These are phyloP conservation scores for Backusella psychrophila DNA, from an alignment of 192 early-diverging fungal species.

Conservation along the genomic window DNA sequence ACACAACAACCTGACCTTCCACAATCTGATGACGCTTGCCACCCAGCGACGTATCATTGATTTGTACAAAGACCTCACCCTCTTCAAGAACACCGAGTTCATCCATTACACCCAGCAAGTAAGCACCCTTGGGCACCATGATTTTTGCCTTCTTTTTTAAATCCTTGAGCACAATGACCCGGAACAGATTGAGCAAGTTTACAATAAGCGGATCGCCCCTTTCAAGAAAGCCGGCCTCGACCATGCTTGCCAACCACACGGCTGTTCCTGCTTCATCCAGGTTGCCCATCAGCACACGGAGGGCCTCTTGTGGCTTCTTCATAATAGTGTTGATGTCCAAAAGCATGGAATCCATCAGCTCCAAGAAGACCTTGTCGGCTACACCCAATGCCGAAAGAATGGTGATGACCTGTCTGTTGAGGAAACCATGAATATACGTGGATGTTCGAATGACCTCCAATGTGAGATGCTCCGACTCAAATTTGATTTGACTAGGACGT, in stretches of 20 bases:
- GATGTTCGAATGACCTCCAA: slow-evolving; percentile 63
- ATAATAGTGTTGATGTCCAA: slow-evolving; percentile 37
- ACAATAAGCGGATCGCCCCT: slow-evolving; percentile 41
- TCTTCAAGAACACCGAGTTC: slow-evolving; percentile 42
- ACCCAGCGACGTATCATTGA: slow-evolving; percentile 27
- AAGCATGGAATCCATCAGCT: slow-evolving; percentile 45
- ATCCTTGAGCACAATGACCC: slow-evolving; percentile 42
- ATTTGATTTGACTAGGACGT: slow-evolving; percentile 59
- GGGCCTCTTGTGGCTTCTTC: slow-evolving; percentile 30
- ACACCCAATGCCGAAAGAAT: slow-evolving; percentile 57
- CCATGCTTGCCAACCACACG: slow-evolving; percentile 37
- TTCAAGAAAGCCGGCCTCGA: slow-evolving; percentile 47
- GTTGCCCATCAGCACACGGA: slow-evolving; percentile 37
- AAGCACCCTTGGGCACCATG: slow-evolving; percentile 49
- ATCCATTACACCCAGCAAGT: slow-evolving; percentile 56
- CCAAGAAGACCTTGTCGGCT: slow-evolving; percentile 51
- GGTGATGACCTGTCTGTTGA: slow-evolving; percentile 68
- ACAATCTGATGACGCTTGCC: slow-evolving; percentile 27
- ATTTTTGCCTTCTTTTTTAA: slow-evolving; percentile 54
- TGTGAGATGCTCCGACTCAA: slow-evolving; percentile 42
- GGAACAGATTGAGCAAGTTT: slow-evolving; percentile 44
- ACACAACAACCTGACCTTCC: slow-evolving; percentile 41
- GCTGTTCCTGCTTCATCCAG: slow-evolving; percentile 45
- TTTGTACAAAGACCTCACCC: slow-evolving; percentile 51
- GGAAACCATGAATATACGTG: slow-evolving; percentile 44